A percentile compares a stretch with the other conserved stretches of the same genome.
phyloP scores from a whole-genome alignment of 1,139 yeast species.

The Zygosaccharomyces pseudobailii region DNA sequence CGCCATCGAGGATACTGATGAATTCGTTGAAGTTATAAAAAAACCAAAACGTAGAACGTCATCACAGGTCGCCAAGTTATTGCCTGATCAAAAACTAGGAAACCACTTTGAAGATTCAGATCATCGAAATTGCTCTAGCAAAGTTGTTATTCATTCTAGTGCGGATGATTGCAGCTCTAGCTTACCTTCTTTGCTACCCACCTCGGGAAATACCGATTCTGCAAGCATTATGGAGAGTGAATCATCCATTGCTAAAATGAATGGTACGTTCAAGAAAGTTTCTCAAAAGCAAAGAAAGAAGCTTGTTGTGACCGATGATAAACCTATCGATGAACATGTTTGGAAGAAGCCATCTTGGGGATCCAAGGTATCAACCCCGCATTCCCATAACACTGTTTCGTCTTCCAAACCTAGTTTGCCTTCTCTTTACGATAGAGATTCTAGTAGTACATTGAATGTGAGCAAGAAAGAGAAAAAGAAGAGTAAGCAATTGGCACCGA shows the following conservation, averaged over 20 bases:
- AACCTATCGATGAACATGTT: slow-evolving; percentile 26
- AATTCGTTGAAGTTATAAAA: slow-evolving; percentile 20
- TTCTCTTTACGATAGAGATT: slow-evolving; percentile 19
- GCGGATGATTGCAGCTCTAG: slow-evolving; percentile 4
- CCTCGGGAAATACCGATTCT: background rate
- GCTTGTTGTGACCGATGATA: slow-evolving; percentile 13
- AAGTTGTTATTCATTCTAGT: slow-evolving; percentile 9
- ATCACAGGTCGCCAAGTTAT: background rate
- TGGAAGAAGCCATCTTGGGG: slow-evolving; percentile 19
- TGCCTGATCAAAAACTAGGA: background rate
- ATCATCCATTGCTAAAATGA: slow-evolving; percentile 8
- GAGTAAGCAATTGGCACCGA: slow-evolving; percentile 7
- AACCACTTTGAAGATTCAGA: background rate
- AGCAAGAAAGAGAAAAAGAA: slow-evolving; percentile 15
- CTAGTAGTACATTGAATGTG: slow-evolving; percentile 6
- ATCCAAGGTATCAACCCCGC: background rate
- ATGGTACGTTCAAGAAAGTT: slow-evolving; percentile 21
- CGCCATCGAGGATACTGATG: slow-evolving; percentile 16
- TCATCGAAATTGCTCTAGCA: slow-evolving; percentile 3
- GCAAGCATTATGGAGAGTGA: background rate
- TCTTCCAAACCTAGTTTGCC: slow-evolving; percentile 16
- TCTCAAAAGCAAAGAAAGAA: slow-evolving; percentile 28
- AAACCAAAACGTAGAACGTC: slow-evolving; percentile 13
- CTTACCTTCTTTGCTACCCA: slow-evolving; percentile 19
- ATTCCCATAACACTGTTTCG: background rate